These are phyloP conservation scores for Glomus cerebriforme DNA, from an alignment of 192 early-diverging fungal genomes.

Conservation along the genomic window DNA sequence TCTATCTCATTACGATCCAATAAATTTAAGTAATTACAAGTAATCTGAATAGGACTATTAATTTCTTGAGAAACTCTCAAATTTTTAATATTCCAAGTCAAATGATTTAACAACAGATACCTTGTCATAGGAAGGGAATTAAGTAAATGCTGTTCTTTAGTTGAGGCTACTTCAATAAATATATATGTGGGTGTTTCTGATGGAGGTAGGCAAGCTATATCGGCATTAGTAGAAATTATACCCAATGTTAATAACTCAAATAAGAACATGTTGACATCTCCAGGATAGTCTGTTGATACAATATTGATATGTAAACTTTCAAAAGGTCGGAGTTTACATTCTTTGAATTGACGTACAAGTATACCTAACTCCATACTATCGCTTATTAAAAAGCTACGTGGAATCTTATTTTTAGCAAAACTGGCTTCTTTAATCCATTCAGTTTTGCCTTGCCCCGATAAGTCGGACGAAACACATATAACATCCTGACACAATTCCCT, in stretches of 20 bases:
- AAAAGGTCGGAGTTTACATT: not conserved
- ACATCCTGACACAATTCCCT: slow-evolving; percentile 24
- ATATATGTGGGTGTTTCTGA: not conserved
- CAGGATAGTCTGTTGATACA: slow-evolving; percentile 10
- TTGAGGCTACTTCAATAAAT: slow-evolving; percentile 34
- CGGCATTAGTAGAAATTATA: not conserved
- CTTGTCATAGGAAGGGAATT: slow-evolving; percentile 8
- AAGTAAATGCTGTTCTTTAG: slow-evolving; percentile 24
- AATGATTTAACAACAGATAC: not conserved
- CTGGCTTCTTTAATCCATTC: slow-evolving; percentile 24
- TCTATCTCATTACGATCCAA: not conserved
- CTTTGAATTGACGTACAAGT: slow-evolving; percentile 7
- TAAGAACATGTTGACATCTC: slow-evolving; percentile 33
- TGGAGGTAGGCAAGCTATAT: slow-evolving; percentile 18
- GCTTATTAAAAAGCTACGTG: slow-evolving; percentile 26
- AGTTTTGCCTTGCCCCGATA: slow-evolving; percentile 34
- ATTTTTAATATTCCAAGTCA: slow-evolving; percentile 30
- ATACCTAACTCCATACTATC: slow-evolving; percentile 16
- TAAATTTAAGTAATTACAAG: slow-evolving; percentile 10
- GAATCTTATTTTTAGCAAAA: not conserved
- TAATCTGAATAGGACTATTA: slow-evolving; percentile 20
- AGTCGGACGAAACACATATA: slow-evolving; percentile 24
- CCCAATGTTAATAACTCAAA: slow-evolving; percentile 30
- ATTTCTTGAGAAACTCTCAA: slow-evolving; percentile 15
- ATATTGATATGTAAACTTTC: slow-evolving; percentile 34